Evolutionary conservation across 768 basidiomycete genomes (phyloP), one percentile per base, ranked within the genome.

Genomic region (Rhodotorula babjevae): DNA sequence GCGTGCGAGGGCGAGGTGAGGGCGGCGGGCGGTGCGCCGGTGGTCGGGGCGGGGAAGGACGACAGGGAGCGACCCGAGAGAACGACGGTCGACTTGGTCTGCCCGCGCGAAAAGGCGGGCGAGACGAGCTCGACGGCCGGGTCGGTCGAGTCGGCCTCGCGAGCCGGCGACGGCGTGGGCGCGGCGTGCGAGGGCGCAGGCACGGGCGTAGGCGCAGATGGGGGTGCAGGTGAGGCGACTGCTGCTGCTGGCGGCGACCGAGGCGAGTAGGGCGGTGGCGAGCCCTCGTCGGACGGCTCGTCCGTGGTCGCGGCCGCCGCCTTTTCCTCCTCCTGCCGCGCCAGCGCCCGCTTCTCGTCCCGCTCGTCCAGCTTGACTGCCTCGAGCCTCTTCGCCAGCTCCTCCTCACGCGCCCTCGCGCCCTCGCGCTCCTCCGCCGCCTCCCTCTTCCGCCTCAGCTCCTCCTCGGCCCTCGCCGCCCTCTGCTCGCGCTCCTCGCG

Each of bases 181-280:
- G 57, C 9, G 9, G 33, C 9, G 19, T 33, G 19, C 9, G 56
- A 19, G 5, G 23, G 3, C 18, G 21, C 27, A 27, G n/a, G 11
- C 19, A 27, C 56, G 23, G 57, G 57, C 23, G 57, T 18, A 21
- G 56, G 9, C 2, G 33, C 19, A 1, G 19, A 4, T 8, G 31
- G 1, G 3, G 27, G 42, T 9, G 56, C 47, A 29, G 63, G 50
- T 11, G 50, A 0, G 1, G 36, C 19, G 23, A n/a, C 11, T 16
- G 29, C 31, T 2, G 36, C 5, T 2, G 42, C 31, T 5, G 31
- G n/a, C 25, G 44, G 42, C 12, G 61, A 2, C 0, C 67, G 72
- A 0, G 63, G 72, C 33, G 72, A 68, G 61, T 67, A 72, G 0
- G 71, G 71, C 47, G 71, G 71, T 11, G 71, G 71, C 29, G 52